phyloP scores from a whole-genome alignment of 2,329 filamentous ascomycete genomes.

The Mycogone perniciosa region DNA sequence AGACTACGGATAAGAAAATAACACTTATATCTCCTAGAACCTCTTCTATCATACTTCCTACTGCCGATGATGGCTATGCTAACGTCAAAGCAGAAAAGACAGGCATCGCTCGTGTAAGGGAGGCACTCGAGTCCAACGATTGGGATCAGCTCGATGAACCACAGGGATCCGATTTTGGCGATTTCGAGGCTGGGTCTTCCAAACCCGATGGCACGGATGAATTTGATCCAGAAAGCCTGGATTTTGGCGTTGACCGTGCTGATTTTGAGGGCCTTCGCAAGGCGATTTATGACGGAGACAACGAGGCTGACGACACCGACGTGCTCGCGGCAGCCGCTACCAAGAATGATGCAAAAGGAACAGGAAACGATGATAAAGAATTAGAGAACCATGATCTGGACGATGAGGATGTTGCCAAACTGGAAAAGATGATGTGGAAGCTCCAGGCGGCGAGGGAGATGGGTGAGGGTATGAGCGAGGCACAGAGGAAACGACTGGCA shows the following conservation, averaged over 20 bases:
- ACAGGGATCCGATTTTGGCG: slow-evolving; percentile 24
- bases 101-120: slow-evolving; percentile 51
- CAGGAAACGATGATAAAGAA: slow-evolving; percentile 11
- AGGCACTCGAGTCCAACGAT: slow-evolving; percentile 60
- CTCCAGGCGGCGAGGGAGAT: slow-evolving; percentile 56
- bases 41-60: not conserved
- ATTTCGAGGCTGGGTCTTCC: slow-evolving; percentile 23
- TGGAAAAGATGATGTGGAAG: slow-evolving; percentile 59
- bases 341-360: slow-evolving; percentile 7
- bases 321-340: not conserved
- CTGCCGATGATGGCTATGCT: not conserved
- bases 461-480: slow-evolving; percentile 52
- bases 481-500: slow-evolving; percentile 55
- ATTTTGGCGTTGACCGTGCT: slow-evolving; percentile 45
- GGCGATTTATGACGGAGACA: slow-evolving; percentile 41
- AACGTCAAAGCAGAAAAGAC: slow-evolving; percentile 41
- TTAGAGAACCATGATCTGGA: slow-evolving; percentile 26
- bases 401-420: slow-evolving; percentile 49
- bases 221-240: slow-evolving; percentile 41
- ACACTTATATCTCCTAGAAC: not conserved
- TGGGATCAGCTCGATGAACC: slow-evolving; percentile 40
- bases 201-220: slow-evolving; percentile 26
- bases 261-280: slow-evolving; percentile 48
- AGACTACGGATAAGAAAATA: slow-evolving; percentile 14
- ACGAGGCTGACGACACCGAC: slow-evolving; percentile 12